These are phyloP conservation scores for Cyclospora cayetanensis DNA, from an alignment of 169 alveolate species.

Conservation along the genomic window DNA sequence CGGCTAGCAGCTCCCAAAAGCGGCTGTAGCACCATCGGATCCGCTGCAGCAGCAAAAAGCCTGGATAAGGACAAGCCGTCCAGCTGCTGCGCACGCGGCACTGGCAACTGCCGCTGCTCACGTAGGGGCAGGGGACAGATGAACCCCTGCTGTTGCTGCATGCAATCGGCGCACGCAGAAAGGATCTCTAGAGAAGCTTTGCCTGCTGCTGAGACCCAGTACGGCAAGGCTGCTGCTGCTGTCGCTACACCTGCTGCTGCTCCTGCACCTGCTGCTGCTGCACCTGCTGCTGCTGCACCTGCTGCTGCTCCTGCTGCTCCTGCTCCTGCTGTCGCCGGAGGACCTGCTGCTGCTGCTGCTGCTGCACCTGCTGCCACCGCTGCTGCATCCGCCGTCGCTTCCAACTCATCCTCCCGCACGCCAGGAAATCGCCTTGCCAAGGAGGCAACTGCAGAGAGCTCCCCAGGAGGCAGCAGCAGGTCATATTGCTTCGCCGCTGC, in stretches of 20 bases:
- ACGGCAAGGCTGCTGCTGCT: neutral
- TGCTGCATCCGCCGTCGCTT: too few species aligned
- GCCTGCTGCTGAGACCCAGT: conserved; percentile 21
- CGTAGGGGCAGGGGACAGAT: neutral
- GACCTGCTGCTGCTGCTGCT: too few species aligned
- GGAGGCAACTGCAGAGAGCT: neutral
- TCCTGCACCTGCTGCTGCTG: neutral
- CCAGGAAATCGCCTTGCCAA: too few species aligned
- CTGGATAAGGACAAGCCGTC: neutral
- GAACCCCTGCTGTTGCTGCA: conserved; percentile 34
- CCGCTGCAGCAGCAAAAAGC: conserved; percentile 7
- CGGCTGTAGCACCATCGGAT: conserved; percentile 39
- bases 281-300: neutral
- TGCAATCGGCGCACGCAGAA: conserved; percentile 11
- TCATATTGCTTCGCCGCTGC: neutral
- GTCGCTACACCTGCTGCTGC: conserved; percentile 2
- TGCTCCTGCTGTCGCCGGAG: too few species aligned
- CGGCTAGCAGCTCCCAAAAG: conserved; percentile 47
- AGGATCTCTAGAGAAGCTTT: conserved; percentile 27
- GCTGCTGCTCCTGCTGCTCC: conserved; percentile 21
- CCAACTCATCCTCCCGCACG: too few species aligned
- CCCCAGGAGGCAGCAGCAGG: conserved; percentile 35
- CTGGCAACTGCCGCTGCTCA: conserved; percentile 13
- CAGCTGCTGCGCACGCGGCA: conserved; percentile 27
- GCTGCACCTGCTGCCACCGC: too few species aligned